phyloP scores from a whole-genome alignment of 306 rosid genomes.

The Vigna angularis region DNA sequence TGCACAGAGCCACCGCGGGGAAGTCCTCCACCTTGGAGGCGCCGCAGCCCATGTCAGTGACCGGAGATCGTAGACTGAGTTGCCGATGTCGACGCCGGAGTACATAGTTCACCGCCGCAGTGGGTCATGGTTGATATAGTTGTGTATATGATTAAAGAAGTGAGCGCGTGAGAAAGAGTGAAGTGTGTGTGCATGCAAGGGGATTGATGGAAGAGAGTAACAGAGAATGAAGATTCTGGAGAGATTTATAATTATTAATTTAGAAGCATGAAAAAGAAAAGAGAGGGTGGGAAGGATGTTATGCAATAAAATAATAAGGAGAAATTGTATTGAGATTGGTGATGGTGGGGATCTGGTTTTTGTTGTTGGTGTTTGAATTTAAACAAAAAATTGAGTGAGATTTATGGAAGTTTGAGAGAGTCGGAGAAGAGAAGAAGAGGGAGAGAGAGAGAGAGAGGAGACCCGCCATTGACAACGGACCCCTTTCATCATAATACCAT shows the following conservation, averaged over 20 bases:
- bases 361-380: neutral
- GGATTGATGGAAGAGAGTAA: slow-evolving; percentile 29
- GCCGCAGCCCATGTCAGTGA: slow-evolving; percentile 83
- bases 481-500: slow-evolving; percentile 45
- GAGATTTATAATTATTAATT: neutral
- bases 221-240: slow-evolving; percentile 2
- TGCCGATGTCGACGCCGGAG: neutral
- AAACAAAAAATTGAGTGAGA: neutral
- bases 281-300: neutral
- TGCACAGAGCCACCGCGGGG: slow-evolving; percentile 82
- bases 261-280: neutral
- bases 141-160: too few species aligned
- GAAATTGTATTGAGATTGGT: slow-evolving; percentile 57
- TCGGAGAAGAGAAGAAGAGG: neutral
- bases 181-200: slow-evolving; percentile 24
- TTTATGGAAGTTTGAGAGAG: slow-evolving; percentile 11
- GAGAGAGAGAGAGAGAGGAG: slow-evolving; percentile 36
- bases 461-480: slow-evolving; percentile 64
- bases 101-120: slow-evolving; percentile 5
- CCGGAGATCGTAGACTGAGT: neutral
- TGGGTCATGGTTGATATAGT: slow-evolving; percentile 17
- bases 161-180: neutral
- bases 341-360: slow-evolving; percentile 61
- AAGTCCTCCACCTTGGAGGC: slow-evolving; percentile 84
- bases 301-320: slow-evolving; percentile 35